Conservation (phyloP, 352 stramenopile species). For the Globisporangium iwayamae region DNA sequence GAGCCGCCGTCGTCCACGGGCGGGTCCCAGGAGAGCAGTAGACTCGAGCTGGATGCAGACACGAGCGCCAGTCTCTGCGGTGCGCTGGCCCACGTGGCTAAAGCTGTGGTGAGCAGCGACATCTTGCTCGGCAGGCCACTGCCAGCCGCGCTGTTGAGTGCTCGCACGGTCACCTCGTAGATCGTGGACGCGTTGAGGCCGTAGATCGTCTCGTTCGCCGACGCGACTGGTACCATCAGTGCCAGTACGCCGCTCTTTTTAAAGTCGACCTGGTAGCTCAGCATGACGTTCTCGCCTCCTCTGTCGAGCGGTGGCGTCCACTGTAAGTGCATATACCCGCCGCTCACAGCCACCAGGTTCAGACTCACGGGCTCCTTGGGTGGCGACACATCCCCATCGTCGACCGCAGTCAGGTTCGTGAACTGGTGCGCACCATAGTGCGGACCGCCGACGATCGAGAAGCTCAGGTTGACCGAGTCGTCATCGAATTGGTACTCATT, state of each 20-base stretch:
- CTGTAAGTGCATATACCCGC: conserved; percentile 35
- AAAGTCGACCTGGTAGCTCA: conserved; percentile 33
- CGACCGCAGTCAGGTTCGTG: conserved; percentile 35
- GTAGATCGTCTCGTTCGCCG: conserved; percentile 26
- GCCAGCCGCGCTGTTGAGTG: conserved; percentile 28
- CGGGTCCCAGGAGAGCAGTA: conserved; percentile 41
- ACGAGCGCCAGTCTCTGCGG: conserved; percentile 31
- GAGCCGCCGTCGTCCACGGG: conserved; percentile 50
- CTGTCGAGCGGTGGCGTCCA: conserved; percentile 42
- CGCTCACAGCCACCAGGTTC: conserved; percentile 22
- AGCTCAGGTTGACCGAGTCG: conserved; percentile 36
- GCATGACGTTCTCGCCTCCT: conserved; percentile 23
- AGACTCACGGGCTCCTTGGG: conserved; percentile 40
- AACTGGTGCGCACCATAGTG: conserved; percentile 17
- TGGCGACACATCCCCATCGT: conserved; percentile 52
- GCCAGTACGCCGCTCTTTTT: conserved; percentile 8
- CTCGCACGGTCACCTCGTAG: conserved; percentile 35
- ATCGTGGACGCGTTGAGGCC: conserved; percentile 43
- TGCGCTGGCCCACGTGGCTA: conserved; percentile 22
- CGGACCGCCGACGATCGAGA: conserved; percentile 35
- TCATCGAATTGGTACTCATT: conserved; percentile 33
- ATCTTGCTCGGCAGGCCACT: conserved; percentile 18
- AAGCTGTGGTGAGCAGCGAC: conserved; percentile 25
- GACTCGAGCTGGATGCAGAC: conserved; percentile 31
- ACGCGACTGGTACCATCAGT: neutral